phyloP scores from a whole-genome alignment of 83 land plant species.

The Picea engelmannii region DNA sequence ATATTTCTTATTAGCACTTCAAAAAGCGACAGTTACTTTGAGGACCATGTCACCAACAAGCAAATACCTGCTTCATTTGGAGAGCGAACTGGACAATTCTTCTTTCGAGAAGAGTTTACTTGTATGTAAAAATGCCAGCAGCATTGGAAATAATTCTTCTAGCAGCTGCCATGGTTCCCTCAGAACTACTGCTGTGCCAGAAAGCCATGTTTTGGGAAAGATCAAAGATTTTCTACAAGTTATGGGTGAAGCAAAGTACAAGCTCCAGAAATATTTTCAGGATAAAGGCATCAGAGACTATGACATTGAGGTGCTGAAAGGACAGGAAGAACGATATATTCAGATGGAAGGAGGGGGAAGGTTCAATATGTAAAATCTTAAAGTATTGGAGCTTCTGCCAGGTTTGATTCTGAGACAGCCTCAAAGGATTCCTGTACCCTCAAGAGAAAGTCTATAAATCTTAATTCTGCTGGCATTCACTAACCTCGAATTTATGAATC shows the following conservation, averaged over 20 bases:
- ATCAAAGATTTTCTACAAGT: slow-evolving; percentile 63
- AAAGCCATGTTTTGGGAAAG: slow-evolving; percentile 44
- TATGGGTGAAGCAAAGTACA: slow-evolving; percentile 67
- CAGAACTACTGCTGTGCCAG: slow-evolving; percentile 7
- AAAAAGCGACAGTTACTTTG: neutral
- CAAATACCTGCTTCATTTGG: slow-evolving; percentile 12
- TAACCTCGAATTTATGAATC: no score
- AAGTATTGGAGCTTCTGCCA: no score
- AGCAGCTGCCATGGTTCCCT: neutral
- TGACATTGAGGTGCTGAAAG: slow-evolving; percentile 61
- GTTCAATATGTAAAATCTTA: no score
- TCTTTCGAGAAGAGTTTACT: slow-evolving; percentile 8
- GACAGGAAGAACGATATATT: slow-evolving; percentile 58
- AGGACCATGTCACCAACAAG: slow-evolving; percentile 7
- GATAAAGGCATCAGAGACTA: slow-evolving; percentile 22
- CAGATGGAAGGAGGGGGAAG: slow-evolving; percentile 38
- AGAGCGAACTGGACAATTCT: neutral
- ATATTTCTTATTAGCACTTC: no score
- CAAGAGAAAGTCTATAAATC: no score
- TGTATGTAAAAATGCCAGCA: neutral
- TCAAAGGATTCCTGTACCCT: no score
- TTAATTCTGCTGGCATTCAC: no score
- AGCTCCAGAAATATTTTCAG: slow-evolving; percentile 46
- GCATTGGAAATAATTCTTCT: neutral
- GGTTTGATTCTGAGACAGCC: no score